phyloP scores from a whole-genome alignment of 1,139 yeast genomes.

The Sugiyamaella xylanicola region DNA sequence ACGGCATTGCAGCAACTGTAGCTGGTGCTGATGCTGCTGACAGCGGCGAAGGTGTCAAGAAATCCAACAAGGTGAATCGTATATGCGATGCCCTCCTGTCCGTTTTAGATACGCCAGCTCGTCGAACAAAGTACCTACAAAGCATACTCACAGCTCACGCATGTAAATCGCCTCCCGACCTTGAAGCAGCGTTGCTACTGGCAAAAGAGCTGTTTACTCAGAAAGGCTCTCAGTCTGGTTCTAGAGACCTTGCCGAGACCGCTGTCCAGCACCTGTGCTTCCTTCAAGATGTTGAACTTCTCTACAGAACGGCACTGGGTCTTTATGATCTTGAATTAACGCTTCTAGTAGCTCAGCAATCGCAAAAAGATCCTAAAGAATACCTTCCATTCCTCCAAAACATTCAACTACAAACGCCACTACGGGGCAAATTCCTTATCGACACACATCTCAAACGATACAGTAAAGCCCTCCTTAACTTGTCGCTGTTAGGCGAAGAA shows the following conservation, averaged over 20 bases:
- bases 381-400: slow-evolving; percentile 88
- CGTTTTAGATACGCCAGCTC: slow-evolving; percentile 46
- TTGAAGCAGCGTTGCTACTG: slow-evolving; percentile 68
- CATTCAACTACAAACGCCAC: slow-evolving; percentile 65
- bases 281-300: slow-evolving; percentile 81
- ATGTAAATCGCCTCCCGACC: slow-evolving; percentile 85
- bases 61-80: slow-evolving; percentile 59
- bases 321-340: slow-evolving; percentile 82
- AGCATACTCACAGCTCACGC: slow-evolving; percentile 90
- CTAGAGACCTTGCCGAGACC: slow-evolving; percentile 47
- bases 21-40: too few relatives aligned
- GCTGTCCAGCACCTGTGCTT: slow-evolving; percentile 83
- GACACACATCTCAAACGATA: slow-evolving; percentile 74
- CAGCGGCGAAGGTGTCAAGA: too few relatives aligned
- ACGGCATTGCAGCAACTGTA: not conserved
- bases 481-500: slow-evolving; percentile 54
- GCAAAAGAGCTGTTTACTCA: slow-evolving; percentile 47
- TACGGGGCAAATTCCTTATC: slow-evolving; percentile 72
- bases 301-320: slow-evolving; percentile 79
- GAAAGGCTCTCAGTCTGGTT: slow-evolving; percentile 32
- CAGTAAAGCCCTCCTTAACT: slow-evolving; percentile 67
- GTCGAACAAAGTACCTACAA: slow-evolving; percentile 56
- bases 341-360: slow-evolving; percentile 85
- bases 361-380: slow-evolving; percentile 97
- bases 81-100: slow-evolving; percentile 72